Conservation (phyloP, 139 green algal species). For the Trebouxia sp. region DNA sequence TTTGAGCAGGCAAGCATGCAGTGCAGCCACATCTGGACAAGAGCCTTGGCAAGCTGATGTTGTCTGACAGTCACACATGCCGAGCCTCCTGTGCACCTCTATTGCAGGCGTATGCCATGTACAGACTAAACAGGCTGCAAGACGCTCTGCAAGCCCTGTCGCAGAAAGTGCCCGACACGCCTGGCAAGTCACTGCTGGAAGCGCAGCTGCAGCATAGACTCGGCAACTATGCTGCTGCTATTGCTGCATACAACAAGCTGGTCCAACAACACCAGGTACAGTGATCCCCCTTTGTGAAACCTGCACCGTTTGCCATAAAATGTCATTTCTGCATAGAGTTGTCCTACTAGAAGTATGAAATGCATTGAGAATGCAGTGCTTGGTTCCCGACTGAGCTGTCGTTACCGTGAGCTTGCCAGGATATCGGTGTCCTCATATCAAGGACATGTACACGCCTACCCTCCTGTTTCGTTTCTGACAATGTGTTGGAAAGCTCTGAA, state of each 20-base stretch:
- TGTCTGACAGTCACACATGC: background rate
- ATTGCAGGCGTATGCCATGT: slow-evolving; percentile 85
- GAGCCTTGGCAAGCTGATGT: background rate
- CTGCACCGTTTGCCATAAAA: background rate
- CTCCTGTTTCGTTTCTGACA: too few species aligned
- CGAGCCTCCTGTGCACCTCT: background rate
- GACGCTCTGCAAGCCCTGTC: slow-evolving; percentile 48
- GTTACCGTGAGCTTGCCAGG: background rate
- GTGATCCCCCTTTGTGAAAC: background rate
- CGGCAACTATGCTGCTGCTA: slow-evolving; percentile 61
- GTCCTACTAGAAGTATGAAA: background rate
- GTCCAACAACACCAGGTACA: slow-evolving; percentile 54
- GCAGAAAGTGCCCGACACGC: slow-evolving; percentile 15
- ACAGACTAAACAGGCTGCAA: slow-evolving; percentile 67
- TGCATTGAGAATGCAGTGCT: background rate
- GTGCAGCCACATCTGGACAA: background rate
- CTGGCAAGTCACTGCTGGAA: slow-evolving; percentile 67
- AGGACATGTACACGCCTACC: too few species aligned
- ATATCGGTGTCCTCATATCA: background rate
- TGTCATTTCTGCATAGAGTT: background rate
- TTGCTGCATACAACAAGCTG: slow-evolving; percentile 55
- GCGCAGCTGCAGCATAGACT: slow-evolving; percentile 86
- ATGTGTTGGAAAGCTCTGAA: too few species aligned
- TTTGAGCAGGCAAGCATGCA: slow-evolving; percentile 68
- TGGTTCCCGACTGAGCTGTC: too few species aligned